phyloP scores from a whole-genome alignment of 495 filamentous ascomycete species.

The Aspergillus haitiensis region DNA sequence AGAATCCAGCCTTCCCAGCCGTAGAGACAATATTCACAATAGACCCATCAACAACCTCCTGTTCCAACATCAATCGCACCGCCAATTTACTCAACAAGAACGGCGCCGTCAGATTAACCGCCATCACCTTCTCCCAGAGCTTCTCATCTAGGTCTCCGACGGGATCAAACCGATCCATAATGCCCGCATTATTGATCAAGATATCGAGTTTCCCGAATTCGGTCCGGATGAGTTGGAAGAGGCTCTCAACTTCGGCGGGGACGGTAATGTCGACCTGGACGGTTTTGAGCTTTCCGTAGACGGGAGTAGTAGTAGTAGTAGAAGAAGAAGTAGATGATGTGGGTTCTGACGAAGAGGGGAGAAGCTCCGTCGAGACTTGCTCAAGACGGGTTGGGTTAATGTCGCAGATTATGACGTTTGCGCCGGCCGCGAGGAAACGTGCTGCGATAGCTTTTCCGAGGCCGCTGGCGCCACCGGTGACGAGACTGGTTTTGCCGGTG shows the following conservation, averaged over 20 bases:
- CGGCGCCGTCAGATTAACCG: constrained; percentile 60
- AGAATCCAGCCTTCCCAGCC: constrained; percentile 36
- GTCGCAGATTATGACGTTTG: constrained; percentile 49
- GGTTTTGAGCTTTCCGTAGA: constrained; percentile 31
- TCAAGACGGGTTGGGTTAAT: constrained; percentile 44
- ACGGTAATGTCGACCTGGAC: constrained; percentile 46
- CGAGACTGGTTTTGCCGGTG: constrained; percentile 56
- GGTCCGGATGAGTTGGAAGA: constrained; percentile 35
- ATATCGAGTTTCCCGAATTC: constrained; percentile 39
- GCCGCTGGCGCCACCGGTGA: constrained; percentile 69
- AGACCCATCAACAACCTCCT: constrained; percentile 30
- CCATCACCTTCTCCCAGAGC: constrained; percentile 58
- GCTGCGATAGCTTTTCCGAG: constrained; percentile 53
- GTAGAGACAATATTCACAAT: constrained; percentile 45
- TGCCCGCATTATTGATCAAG: constrained; percentile 47
- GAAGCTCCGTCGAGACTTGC: constrained; percentile 43
- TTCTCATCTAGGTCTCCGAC: constrained; percentile 50
- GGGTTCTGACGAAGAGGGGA: constrained; percentile 23
- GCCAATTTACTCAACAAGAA: constrained; percentile 54
- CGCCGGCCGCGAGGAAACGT: constrained; percentile 45
- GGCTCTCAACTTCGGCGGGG: constrained; percentile 33
- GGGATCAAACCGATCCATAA: constrained; percentile 60
- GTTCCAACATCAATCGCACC: constrained; percentile 45
- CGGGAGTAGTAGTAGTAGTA: no score
- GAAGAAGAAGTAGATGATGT: no score